phyloP scores from a whole-genome alignment of 2,329 filamentous ascomycete genomes.

The Ambrosiella beaveri region DNA sequence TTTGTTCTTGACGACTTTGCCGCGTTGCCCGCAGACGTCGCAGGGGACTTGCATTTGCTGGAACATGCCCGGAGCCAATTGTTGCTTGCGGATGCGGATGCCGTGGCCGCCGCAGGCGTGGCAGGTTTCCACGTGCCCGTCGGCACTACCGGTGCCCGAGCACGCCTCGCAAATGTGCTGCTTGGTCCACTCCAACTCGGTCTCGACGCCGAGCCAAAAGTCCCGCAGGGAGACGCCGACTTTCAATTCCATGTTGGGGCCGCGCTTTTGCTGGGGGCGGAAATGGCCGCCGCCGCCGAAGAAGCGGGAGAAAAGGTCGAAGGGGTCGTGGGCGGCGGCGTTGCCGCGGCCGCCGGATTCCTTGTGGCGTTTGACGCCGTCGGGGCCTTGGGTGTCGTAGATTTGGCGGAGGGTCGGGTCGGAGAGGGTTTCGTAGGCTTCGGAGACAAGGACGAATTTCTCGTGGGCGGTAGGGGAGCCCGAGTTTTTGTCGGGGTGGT shows the following conservation, averaged over 20 bases:
- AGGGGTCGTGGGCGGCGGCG: conserved; percentile 59
- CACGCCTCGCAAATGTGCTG: conserved; percentile 89
- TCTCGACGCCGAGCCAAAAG: conserved; percentile 80
- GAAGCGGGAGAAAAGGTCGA: conserved; percentile 91
- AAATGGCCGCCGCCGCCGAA: conserved; percentile 86
- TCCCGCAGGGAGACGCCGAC: conserved; percentile 65
- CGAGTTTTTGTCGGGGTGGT: conserved; percentile 94
- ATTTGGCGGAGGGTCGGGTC: conserved; percentile 65
- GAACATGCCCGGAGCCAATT: conserved; percentile 93
- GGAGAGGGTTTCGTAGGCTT: conserved; percentile 86
- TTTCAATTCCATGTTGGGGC: conserved; percentile 77
- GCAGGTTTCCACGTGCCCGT: conserved; percentile 72
- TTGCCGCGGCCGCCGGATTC: conserved; percentile 44
- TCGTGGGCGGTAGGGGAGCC: conserved; percentile 63
- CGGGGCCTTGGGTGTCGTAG: conserved; percentile 88
- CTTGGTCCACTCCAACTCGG: conserved; percentile 81
- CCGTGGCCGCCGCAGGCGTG: conserved; percentile 62
- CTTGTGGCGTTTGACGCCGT: conserved; percentile 70
- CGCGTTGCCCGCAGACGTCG: conserved; percentile 72
- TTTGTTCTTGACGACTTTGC: conserved; percentile 73
- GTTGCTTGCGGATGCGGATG: conserved; percentile 72
- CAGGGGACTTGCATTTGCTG: conserved; percentile 91
- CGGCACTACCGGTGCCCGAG: conserved; percentile 67
- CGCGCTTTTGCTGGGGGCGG: conserved; percentile 58
- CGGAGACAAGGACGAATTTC: conserved; percentile 85